Evolutionary conservation across 192 early-diverging fungal species (phyloP), one percentile per base, ranked within the genome.

Genomic region (Irineochytrium annulatum): DNA sequence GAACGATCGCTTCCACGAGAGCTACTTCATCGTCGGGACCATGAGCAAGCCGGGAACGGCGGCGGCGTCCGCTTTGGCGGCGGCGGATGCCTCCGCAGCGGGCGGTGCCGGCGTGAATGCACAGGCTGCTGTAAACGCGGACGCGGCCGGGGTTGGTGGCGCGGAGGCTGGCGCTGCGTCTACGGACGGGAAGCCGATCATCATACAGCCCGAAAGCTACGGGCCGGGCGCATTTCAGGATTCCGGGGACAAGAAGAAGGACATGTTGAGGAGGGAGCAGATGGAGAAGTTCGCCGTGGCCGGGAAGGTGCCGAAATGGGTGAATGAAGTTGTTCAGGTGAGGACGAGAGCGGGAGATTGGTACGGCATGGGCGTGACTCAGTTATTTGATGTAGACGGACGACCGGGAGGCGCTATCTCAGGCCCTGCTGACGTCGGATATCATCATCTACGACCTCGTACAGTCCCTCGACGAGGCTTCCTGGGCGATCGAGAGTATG

Each of bases 381-480:
- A 26, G 17, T 11, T 55, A 19, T 44, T 72, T 28, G 14, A 43
- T n/a, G 22, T 43, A 80, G 73, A 64, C 34, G 5, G 54, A 65
- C 30, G 71, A 84, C 61, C 60, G 63, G 26, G 75, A 73, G 34
- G 64, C 31, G 32, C 53, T 81, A 2, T 58, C 70, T 37, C 28
- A 72, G 32, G 26, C 65, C 4, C 39, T 85, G 11, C 55, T 83
- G n/a, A 58, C 22, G 3, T 54, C 65, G 34, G 78, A 85, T 56
- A 64, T 85, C 3, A 83, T 85, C 28, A 70, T 85, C 26, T 81
- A 77, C 65, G 83, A 85, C 57, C 35, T 82, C 1, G 51, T 76
- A n/a, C 49, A 64, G 43, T 72, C 54, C 41, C 60, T 79, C 22
- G 83, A 85, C n/a, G 83, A 85, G 53, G 78, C 77, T 0, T 52